Percentiles rank a stretch among this genome's conserved stretches.
These are phyloP conservation scores for Tolypocladium paradoxum DNA, from an alignment of 2,329 filamentous ascomycete genomes.

Conservation along the genomic window DNA sequence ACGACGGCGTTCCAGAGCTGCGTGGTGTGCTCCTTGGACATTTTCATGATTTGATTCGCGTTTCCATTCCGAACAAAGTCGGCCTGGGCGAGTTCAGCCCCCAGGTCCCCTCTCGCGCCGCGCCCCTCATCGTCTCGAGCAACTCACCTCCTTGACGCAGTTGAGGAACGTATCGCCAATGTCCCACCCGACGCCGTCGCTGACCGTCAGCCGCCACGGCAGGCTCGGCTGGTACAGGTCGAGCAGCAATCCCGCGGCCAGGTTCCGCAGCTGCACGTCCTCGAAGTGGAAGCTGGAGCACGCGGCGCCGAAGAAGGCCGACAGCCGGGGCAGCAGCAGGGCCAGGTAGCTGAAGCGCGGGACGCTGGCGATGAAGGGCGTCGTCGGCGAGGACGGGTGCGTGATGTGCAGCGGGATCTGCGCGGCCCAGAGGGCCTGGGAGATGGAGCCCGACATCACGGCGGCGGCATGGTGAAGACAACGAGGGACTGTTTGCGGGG, in stretches of 20 bases:
- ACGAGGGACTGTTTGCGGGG: neutral
- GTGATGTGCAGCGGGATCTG: conserved; percentile 45
- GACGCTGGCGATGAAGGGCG: conserved; percentile 41
- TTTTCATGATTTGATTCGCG: conserved; percentile 79
- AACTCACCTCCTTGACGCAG: conserved; percentile 48
- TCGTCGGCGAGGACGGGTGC: conserved; percentile 33
- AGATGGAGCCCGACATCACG: conserved; percentile 19
- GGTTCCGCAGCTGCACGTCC: conserved; percentile 39
- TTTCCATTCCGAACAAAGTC: conserved; percentile 84
- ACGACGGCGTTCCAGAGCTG: conserved; percentile 73
- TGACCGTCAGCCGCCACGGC: conserved; percentile 45
- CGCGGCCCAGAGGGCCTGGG: conserved; percentile 43
- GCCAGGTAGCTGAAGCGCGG: conserved; percentile 51
- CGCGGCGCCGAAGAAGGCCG: conserved; percentile 39
- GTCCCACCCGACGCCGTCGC: conserved; percentile 46
- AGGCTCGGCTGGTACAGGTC: conserved; percentile 45
- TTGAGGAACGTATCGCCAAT: conserved; percentile 54
- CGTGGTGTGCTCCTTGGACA: conserved; percentile 75
- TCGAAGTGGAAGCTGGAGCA: conserved; percentile 51
- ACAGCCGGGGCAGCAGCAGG: conserved; percentile 43
- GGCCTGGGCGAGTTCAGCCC: conserved; percentile 34
- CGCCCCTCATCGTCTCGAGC: neutral
- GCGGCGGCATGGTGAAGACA: conserved; percentile 4
- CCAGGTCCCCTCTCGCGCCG: neutral
- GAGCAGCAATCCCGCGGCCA: conserved; percentile 41